Percentiles rank a stretch among this genome's conserved stretches.
These are phyloP conservation scores for Thamnidium elegans DNA, from an alignment of 192 early-diverging fungal species.

Conservation along the genomic window DNA sequence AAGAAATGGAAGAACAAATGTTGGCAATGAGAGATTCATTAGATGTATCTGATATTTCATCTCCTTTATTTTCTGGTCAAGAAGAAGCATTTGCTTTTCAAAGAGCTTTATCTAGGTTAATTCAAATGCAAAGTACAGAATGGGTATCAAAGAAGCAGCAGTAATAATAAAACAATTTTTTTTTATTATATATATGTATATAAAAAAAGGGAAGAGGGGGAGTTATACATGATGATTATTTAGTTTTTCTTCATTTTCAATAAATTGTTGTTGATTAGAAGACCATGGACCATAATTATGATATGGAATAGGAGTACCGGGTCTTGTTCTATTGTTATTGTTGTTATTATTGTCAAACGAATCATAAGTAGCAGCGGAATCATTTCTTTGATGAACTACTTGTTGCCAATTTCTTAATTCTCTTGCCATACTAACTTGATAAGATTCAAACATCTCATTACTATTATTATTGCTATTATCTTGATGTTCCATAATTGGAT, in stretches of 20 bases:
- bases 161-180: too few relatives aligned
- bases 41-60: conserved; percentile 44
- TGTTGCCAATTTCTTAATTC: conserved; percentile 17
- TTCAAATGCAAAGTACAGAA: conserved; percentile 86
- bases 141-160: conserved; percentile 49
- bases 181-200: too few relatives aligned
- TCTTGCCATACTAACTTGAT: not conserved
- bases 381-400: conserved; percentile 14
- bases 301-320: not conserved
- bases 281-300: not conserved
- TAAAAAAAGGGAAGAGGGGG: too few relatives aligned
- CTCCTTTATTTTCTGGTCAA: conserved; percentile 74
- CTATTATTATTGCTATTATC: not conserved
- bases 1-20: conserved; percentile 42
- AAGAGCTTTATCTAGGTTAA: conserved; percentile 84
- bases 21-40: conserved; percentile 62
- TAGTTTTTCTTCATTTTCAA: not conserved
- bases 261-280: not conserved
- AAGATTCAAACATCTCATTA: not conserved
- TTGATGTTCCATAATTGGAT: not conserved
- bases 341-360: conserved; percentile 7
- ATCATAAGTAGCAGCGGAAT: conserved; percentile 9
- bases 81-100: conserved; percentile 98
- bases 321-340: conserved; percentile 4
- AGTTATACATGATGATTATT: not conserved